phyloP scores from a whole-genome alignment of 768 basidiomycete species.

The Hericium rajendrae region DNA sequence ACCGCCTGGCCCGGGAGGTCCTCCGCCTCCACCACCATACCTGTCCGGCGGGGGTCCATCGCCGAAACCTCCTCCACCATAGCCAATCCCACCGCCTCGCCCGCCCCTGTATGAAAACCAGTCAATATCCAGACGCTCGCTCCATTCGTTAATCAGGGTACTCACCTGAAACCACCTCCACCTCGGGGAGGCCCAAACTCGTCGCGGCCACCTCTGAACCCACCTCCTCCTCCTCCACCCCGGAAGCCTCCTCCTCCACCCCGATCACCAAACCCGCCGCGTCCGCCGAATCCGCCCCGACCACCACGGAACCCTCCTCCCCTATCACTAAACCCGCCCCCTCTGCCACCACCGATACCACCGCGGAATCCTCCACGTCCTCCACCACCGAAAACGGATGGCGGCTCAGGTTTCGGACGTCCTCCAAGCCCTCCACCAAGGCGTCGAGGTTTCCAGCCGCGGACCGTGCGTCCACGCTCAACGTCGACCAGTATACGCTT shows the following conservation, averaged over 20 bases:
- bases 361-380: conserved; percentile 20
- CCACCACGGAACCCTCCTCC: conserved; percentile 23
- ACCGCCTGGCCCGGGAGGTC: conserved; percentile 27
- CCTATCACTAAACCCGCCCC: conserved; percentile 26
- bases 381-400: conserved; percentile 27
- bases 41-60: conserved; percentile 30
- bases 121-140: not conserved
- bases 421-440: conserved; percentile 99
- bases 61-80: conserved; percentile 2
- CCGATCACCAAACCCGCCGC: conserved; percentile 25
- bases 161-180: conserved; percentile 21
- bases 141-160: not conserved
- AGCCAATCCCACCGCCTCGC: conserved; percentile 11
- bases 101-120: not conserved
- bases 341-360: conserved; percentile 23
- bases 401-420: conserved; percentile 68
- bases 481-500: conserved; percentile 97
- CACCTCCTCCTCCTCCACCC: conserved; percentile 18
- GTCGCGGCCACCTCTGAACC: conserved; percentile 21
- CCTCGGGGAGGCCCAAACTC: conserved; percentile 17
- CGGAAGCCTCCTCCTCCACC: conserved; percentile 16
- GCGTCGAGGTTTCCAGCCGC: conserved; percentile 96
- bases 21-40: conserved; percentile 17
- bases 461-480: conserved; percentile 93
- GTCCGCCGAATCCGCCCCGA: conserved; percentile 33